Base-by-base conservation (phyloP, 225 moss, liverwort and hornwort genomes). In the Neckera pumila region DNA sequence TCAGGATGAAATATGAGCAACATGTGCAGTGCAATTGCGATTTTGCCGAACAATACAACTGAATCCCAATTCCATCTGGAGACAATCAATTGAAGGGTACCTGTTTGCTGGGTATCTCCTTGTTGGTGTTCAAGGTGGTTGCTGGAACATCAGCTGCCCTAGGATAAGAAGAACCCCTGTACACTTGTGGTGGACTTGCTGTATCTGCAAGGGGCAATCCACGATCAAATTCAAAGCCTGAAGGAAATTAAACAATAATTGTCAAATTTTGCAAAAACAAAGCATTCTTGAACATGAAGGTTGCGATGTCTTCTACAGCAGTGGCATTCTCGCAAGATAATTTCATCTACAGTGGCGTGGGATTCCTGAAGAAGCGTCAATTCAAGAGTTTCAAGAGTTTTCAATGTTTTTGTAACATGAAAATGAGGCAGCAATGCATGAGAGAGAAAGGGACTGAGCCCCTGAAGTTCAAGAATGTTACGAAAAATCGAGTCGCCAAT, bases 91-190 rank as follows among this genome's bases (percentile, higher is more conserved):
- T 27, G 28, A 40, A 59, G 17, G 30, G 64, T 56, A 92, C 93
- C 93, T 92, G 92, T 85, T 93, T 91, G 83, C 81, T 83, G 53
- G 88, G 77, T 28, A 33, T 72, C 64, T 90, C 92, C 75, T 87
- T 89, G 90, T 49, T 76, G 78, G 90, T 60, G 87, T 62, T 86
- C 81, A 89, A 84, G 75, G 90, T 59, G 18, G 54, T 51, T 53
- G 86, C 63, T 51, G 89, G 56, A 88, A 79, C 88, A 80, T 56
- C 72, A 59, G 60, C 56, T 78, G 88, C 72, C 53, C 43, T 42
- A 18, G 90, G 86, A 84, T 87, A 88, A 33, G 77, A 90, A 49
- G 89, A 86, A 34, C 64, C 72, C 86, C 81, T 76, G 33, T 71
- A 82, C 59, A 76, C 86, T 88, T 93, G 89, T 8, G 78, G 84